A percentile compares a stretch with the other conserved stretches of the same genome.
phyloP scores from a whole-genome alignment of 1,284 basidiomycete genomes.

The Rhodotorula sp. region DNA sequence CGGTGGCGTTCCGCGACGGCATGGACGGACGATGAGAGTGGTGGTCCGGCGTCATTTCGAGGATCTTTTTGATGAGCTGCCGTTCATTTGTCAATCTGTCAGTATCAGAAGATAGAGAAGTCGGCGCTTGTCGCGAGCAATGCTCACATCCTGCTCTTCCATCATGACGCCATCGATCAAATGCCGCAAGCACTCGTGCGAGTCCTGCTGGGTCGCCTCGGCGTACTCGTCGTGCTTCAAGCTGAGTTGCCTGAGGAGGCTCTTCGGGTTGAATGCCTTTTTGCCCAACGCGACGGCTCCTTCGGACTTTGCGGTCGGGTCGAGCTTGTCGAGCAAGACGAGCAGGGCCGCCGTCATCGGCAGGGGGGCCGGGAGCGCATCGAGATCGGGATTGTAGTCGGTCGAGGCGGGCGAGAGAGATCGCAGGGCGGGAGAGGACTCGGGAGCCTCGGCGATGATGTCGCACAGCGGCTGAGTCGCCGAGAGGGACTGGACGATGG shows the following conservation, averaged over 20 bases:
- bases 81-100: not conserved
- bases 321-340: constrained; percentile 34
- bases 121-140: not conserved
- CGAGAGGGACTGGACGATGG: constrained; percentile 46
- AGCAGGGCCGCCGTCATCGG: constrained; percentile 40
- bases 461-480: constrained; percentile 44
- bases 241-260: constrained; percentile 67
- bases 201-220: constrained; percentile 80
- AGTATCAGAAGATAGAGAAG: not conserved
- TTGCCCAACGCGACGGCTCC: constrained; percentile 31
- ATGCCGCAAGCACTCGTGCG: constrained; percentile 86
- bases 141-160: constrained; percentile 84
- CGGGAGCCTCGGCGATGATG: constrained; percentile 41
- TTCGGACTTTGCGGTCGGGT: constrained; percentile 14
- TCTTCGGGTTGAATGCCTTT: constrained; percentile 47
- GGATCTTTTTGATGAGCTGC: constrained; percentile 69
- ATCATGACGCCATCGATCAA: constrained; percentile 88
- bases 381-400: constrained; percentile 34
- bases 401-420: constrained; percentile 34
- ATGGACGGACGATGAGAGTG: constrained; percentile 15
- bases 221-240: constrained; percentile 89
- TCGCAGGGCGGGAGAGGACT: constrained; percentile 40
- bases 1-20: constrained; percentile 17
- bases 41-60: constrained; percentile 42
- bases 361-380: constrained; percentile 42